phyloP scores from a whole-genome alignment of 805 yeast genomes.

The Diddensiella caesifluorescens region DNA sequence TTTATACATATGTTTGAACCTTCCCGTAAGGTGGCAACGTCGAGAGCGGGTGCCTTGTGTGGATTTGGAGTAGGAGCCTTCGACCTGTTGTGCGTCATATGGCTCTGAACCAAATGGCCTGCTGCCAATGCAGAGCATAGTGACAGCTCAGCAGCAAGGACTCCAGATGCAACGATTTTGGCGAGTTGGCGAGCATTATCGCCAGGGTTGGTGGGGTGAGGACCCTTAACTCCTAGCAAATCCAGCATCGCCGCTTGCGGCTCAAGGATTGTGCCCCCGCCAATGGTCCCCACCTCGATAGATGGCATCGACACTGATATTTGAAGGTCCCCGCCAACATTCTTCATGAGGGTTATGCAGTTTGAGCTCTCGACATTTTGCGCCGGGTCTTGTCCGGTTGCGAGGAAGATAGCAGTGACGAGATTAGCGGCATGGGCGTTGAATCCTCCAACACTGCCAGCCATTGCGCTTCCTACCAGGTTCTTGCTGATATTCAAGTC shows the following conservation, averaged over 20 bases:
- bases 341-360: slow-evolving; percentile 94
- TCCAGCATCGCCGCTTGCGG: slow-evolving; percentile 97
- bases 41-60: slow-evolving; percentile 27
- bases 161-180: slow-evolving; percentile 86
- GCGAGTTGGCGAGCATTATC: slow-evolving; percentile 92
- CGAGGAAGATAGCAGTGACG: slow-evolving; percentile 89
- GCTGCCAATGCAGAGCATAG: slow-evolving; percentile 95
- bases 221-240: slow-evolving; percentile 89
- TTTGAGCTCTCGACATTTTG: slow-evolving; percentile 97
- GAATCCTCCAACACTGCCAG: slow-evolving; percentile 96
- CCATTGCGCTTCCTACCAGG: slow-evolving; percentile 95
- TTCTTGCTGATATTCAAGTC: slow-evolving; percentile 86
- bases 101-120: slow-evolving; percentile 96
- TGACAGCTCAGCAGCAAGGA: slow-evolving; percentile 92
- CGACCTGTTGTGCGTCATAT: slow-evolving; percentile 90
- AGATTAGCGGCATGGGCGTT: slow-evolving; percentile 98
- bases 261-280: slow-evolving; percentile 97
- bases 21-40: slow-evolving; percentile 49
- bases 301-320: slow-evolving; percentile 99
- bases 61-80: slow-evolving; percentile 41
- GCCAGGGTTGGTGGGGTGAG: slow-evolving; percentile 91
- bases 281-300: slow-evolving; percentile 97
- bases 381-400: slow-evolving; percentile 99
- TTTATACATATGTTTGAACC: slow-evolving; percentile 74
- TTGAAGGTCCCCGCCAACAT: slow-evolving; percentile 69